Evolutionary conservation across 441 rosid genomes (phyloP), one percentile per base, ranked within the genome.

Genomic region (Gossypium schwendimanii): DNA sequence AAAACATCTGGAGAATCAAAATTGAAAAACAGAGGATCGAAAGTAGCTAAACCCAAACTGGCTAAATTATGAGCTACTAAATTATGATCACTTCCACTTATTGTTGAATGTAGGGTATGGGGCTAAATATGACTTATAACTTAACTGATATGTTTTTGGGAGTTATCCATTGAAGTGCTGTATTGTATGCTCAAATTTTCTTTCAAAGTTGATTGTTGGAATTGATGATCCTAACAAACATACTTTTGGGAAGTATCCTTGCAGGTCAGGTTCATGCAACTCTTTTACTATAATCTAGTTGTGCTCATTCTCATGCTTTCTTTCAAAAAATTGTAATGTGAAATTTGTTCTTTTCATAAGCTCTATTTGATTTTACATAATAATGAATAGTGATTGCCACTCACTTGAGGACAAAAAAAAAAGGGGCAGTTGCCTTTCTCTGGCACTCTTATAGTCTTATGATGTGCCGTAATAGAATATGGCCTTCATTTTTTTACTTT

Each of bases 171-270:
- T 59, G 31, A 59, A 14, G 39, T 59, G 41, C 26, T 59, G 41
- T 33, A 58, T 12, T 26, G n/a, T 59, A 59, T 59, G 31, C 15
- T 59, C 6, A 59, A 59, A 14, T 26, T 59, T 59, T 59, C 41
- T 59, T 59, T 59, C 63, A 59, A 59, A 59, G 63, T 28, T 26
- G 39, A 26, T 59, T 59, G 63, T 59, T 59, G 57, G 55, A 17
- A 47, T 66, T 66, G 23, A 49, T 49, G 23, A 26, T 54, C 24
- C 23, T 47, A 49, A 26, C n/a, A 33, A 49, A 8, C 45, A 15
- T n/a, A 3, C 59, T 67, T 50, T 24, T 26, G 44, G 55, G 24
- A 67, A 67, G 58, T 67, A 67, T 28, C 44, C 45, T 67, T 49
- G 36, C 52, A 1, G 28, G 47, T 24, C 39, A 23, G 24, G 41